Conservation (phyloP, 2,329 filamentous ascomycete genomes). For the Trichoderma sp. region DNA sequence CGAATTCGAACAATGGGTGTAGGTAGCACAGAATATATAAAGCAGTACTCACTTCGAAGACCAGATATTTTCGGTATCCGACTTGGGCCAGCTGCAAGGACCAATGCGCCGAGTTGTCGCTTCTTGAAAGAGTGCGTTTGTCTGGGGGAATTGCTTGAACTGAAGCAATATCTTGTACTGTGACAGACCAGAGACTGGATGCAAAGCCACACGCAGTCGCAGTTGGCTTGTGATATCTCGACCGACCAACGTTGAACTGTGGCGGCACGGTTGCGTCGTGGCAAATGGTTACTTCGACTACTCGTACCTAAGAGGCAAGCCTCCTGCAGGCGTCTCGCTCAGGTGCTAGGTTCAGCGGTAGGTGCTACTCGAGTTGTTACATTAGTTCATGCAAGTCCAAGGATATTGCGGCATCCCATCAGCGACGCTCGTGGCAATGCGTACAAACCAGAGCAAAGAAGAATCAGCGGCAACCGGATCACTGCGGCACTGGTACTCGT, state of each 20-base stretch:
- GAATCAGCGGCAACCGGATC: not conserved
- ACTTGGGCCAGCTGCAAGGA: not conserved
- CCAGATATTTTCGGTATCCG: not conserved
- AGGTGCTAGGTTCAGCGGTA: slow-evolving; percentile 7
- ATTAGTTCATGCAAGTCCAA: slow-evolving; percentile 19
- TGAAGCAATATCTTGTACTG: not conserved
- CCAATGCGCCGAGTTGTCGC: not conserved
- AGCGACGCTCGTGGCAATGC: slow-evolving; percentile 6
- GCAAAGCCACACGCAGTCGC: slow-evolving; percentile 1
- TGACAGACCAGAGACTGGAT: not conserved
- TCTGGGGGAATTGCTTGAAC: not conserved
- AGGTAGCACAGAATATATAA: not conserved
- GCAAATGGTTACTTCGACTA: slow-evolving; percentile 7
- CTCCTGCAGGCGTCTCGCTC: slow-evolving; percentile 11
- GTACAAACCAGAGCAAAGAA: not conserved
- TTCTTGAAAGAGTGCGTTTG: not conserved
- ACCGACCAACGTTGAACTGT: not conserved
- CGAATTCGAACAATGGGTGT: not conserved
- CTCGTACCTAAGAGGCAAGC: slow-evolving; percentile 1
- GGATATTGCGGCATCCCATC: slow-evolving; percentile 12
- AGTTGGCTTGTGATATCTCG: not conserved
- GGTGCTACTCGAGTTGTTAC: slow-evolving; percentile 14
- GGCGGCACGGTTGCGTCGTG: slow-evolving; percentile 2
- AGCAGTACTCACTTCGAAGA: not conserved
- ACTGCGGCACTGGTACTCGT: not conserved